These are phyloP conservation scores for Lachancea sp. DNA, from an alignment of 805 yeast species.

Conservation along the genomic window DNA sequence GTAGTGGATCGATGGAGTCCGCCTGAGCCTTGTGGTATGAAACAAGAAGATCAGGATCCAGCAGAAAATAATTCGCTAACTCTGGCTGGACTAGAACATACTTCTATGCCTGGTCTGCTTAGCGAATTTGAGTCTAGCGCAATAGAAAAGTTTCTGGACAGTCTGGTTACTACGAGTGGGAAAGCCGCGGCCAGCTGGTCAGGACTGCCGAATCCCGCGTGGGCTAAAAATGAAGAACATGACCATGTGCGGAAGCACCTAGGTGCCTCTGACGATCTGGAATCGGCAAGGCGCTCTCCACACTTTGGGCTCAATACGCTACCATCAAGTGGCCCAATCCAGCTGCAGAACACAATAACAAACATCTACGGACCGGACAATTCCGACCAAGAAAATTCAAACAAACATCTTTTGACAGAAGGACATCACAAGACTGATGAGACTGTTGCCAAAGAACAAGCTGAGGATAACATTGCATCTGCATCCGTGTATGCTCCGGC, in stretches of 20 bases:
- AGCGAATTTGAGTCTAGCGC: constrained; percentile 31
- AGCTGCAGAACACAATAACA: too few species aligned
- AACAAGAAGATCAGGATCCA: neutral
- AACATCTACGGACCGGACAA: too few species aligned
- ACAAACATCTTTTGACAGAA: neutral
- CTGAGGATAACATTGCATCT: neutral
- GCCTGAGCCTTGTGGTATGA: neutral
- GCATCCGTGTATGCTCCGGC: constrained; percentile 3
- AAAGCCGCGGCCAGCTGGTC: neutral
- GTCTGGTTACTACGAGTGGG: constrained; percentile 11
- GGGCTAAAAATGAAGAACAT: neutral
- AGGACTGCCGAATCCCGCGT: neutral
- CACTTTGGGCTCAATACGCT: neutral
- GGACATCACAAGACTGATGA: neutral
- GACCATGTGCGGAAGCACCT: neutral
- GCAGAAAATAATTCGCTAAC: neutral
- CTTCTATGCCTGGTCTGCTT: constrained; percentile 13
- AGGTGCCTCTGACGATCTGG: neutral
- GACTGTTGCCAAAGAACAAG: neutral
- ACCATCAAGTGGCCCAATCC: neutral
- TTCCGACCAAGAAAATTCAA: too few species aligned
- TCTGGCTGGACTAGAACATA: neutral
- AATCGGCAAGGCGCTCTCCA: neutral
- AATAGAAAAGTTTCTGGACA: constrained; percentile 30
- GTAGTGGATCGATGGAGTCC: constrained; percentile 4